Conservation (phyloP, 148 eudicot species). For the Rhododendron molle region DNA sequence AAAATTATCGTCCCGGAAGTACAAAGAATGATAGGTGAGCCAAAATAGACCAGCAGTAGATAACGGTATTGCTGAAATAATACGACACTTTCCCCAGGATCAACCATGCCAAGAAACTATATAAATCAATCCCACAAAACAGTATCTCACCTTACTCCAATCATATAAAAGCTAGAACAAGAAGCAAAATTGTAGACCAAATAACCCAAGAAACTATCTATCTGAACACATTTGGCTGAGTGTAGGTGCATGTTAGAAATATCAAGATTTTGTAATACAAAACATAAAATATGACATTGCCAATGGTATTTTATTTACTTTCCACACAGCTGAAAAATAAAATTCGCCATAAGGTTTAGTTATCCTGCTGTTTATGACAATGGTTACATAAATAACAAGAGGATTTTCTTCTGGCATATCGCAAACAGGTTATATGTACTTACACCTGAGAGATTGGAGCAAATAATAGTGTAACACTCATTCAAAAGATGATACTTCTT, state of each 20-base stretch:
- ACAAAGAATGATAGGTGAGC: not conserved
- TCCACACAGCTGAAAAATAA: not conserved
- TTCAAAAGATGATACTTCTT: constrained; percentile 9
- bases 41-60: not conserved
- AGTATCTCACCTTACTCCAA: too few species aligned
- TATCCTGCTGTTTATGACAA: not conserved
- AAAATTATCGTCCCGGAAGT: not conserved
- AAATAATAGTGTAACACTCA: not conserved
- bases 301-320: not conserved
- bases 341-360: not conserved
- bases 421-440: not conserved
- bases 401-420: not conserved
- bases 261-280: not conserved
- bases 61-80: not conserved
- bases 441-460: not conserved
- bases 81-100: too few species aligned
- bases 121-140: too few species aligned
- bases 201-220: not conserved
- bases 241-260: not conserved
- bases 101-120: too few species aligned
- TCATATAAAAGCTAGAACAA: not conserved
- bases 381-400: not conserved
- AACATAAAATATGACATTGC: not conserved
- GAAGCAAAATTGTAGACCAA: not conserved
- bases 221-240: not conserved